Evolutionary conservation across 1,284 basidiomycete species (phyloP).

Genomic region (Malassezia vespertilionis): DNA sequence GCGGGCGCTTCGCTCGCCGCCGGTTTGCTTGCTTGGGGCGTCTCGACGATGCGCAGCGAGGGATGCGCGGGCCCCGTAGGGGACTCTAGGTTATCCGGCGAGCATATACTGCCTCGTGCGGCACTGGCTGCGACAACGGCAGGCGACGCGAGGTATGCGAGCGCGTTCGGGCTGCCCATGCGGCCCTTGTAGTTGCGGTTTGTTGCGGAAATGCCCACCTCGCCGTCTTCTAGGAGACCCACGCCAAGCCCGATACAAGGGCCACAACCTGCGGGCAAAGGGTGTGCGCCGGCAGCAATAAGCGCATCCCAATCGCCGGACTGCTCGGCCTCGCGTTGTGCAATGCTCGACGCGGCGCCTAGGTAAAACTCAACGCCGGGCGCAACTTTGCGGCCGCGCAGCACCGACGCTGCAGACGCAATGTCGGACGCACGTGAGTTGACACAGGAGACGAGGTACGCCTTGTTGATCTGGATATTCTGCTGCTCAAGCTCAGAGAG

Average conservation of each 20-base stretch:
- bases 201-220: conserved; percentile 91
- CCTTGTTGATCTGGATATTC: conserved; percentile 81
- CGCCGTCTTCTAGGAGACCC: conserved; percentile 81
- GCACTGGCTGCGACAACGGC: conserved; percentile 95
- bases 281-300: conserved; percentile 74
- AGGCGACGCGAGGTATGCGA: conserved; percentile 88
- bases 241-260: conserved; percentile 93
- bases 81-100: conserved; percentile 63
- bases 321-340: conserved; percentile 77
- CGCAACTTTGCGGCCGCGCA: conserved; percentile 73
- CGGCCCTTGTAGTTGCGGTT: conserved; percentile 98
- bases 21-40: conserved; percentile 17
- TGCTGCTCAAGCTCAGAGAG: conserved; percentile 66
- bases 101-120: conserved; percentile 77
- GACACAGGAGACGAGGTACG: conserved; percentile 95
- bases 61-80: conserved; percentile 47
- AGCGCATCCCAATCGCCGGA: conserved; percentile 80
- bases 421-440: conserved; percentile 95
- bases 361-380: conserved; percentile 89
- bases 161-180: conserved; percentile 90
- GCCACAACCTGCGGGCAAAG: conserved; percentile 87
- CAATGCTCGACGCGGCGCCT: conserved; percentile 80
- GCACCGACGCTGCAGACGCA: conserved; percentile 75
- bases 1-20: conserved; percentile 28
- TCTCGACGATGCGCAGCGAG: conserved; percentile 20